Base-by-base conservation (phyloP, 768 basidiomycete genomes). In the Stropharia rugosoannulata region DNA sequence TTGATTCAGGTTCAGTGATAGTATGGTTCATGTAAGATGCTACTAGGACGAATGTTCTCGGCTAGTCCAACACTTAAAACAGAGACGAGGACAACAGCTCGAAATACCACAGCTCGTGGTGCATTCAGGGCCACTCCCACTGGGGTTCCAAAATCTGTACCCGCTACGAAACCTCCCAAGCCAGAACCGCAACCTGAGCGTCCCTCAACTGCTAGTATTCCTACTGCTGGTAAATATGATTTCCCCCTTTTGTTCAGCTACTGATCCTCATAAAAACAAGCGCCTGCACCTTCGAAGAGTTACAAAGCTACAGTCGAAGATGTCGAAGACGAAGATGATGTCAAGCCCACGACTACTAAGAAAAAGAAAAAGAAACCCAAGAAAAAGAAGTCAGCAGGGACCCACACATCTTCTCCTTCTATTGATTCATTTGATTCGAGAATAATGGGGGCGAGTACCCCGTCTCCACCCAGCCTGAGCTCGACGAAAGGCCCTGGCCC, bases 331-430 rank as follows among this genome's bases (percentile, higher is more conserved):
- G 88, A 87, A 64, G 86, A 83, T 35, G 80, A 78, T 4, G 70
- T 68, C 1, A 51, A 64, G 27, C 45, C 66, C 0, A 62, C 73
- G 2, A 46, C 68, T 1, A 70, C 76, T 44, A 89, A 90, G 65
- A 72, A 72, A 75, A 90, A 88, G 68, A 86, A 86, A 68, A 87
- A 87, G 71, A 89, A 88, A 62, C 72, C 80, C 18, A 90, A 87
- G 75, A 91, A 89, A 67, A 89, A 86, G 70, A 80, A 81, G 60
- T 51, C 72, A 16, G 55, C 69, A 4, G 47, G 62, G 63, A 7
- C 50, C 56, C 6, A 65, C 55, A n/a, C 54, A 19, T 64, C 59
- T 43, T 49, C 59, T 19, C 64, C 65, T 5, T 61, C 62, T 22
- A 62, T 59, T 38, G 61, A 63, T 18, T 57, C 61, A 15, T 12